Evolutionary conservation across 1,284 basidiomycete species (phyloP).

Genomic region (Pisolithus thermaeus): DNA sequence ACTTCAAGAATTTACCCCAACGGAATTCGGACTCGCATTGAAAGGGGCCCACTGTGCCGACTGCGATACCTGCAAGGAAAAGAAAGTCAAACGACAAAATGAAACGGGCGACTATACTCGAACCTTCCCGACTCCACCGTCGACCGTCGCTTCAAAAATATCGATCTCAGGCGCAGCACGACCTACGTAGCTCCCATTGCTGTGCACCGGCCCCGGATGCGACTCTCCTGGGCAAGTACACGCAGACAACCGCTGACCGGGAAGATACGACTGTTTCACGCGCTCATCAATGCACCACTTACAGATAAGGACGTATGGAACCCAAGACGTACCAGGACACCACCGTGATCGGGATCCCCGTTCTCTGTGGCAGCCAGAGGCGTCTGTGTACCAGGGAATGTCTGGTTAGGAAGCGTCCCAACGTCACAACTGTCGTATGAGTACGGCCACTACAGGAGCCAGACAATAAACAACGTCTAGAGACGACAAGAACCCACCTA

Average conservation of each 20-base stretch:
- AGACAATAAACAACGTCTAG: not conserved
- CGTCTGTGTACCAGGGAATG: slow-evolving; percentile 45
- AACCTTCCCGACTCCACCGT: slow-evolving; percentile 26
- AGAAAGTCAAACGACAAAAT: slow-evolving; percentile 7
- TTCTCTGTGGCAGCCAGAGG: slow-evolving; percentile 42
- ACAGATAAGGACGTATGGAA: not conserved
- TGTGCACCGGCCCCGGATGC: slow-evolving; percentile 72
- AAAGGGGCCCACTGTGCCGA: slow-evolving; percentile 33
- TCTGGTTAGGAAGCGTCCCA: slow-evolving; percentile 80
- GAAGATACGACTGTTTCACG: slow-evolving; percentile 54
- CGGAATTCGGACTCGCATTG: slow-evolving; percentile 15
- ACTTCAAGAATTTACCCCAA: too few relatives aligned
- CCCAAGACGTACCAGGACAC: slow-evolving; percentile 31
- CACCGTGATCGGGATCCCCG: slow-evolving; percentile 37
- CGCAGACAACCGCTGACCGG: slow-evolving; percentile 74
- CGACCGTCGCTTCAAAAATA: slow-evolving; percentile 29
- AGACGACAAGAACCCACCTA: slow-evolving; percentile 11
- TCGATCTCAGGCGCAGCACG: slow-evolving; percentile 80
- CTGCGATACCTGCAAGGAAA: slow-evolving; percentile 25
- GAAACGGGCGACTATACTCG: not conserved
- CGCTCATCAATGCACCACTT: not conserved
- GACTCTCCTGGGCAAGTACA: slow-evolving; percentile 80
- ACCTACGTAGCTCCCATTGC: slow-evolving; percentile 59
- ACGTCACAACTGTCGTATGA: slow-evolving; percentile 78
- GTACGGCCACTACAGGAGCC: slow-evolving; percentile 47